Base-by-base conservation (phyloP, 345 rosid genomes). In the Toxicodendron radicans region DNA sequence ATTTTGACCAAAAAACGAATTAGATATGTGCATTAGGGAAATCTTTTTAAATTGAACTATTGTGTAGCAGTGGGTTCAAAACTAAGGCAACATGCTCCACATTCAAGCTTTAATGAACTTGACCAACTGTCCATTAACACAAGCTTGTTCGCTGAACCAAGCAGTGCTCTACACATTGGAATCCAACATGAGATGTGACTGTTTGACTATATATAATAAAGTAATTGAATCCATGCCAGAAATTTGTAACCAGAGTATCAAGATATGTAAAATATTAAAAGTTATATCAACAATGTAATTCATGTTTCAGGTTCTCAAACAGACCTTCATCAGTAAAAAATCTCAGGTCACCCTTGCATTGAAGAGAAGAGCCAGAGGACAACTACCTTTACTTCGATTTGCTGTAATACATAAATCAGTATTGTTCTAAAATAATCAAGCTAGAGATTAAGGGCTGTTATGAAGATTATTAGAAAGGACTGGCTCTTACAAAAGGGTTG, bases 131-230 rank as follows among this genome's bases (percentile, higher is more conserved):
- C 30, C 68, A 11, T 12, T 23, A 43, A 4, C 27, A 64, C 35
- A 56, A 56, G 35, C 27, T 70, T 23, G 53, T 57, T 23, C 64
- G 5, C 38, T 43, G 73, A 70, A 57, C 54, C 64, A 38, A 17
- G 14, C 64, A 58, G 54, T 70, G 64, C 23, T 23, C 12, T 70
- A 43, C 64, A 70, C 53, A 23, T 58, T 57, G 73, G 24, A 57
- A 70, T 70, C 73, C 73, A 70, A 41, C 30, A 38, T 38, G 14
- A 13, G 64, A 57, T 0, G 32, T 7, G 41, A 57, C 41, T 41
- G 24, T 5, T 57, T 23, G 59, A 51, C 18, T 68, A n/a, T 45
- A 9, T 13, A 52, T 51, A 10, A 70, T 48, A 49, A 0, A 27
- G 0, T 48, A 17, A 16, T 48, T 24, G 16, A 46, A 14, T 48